Base-by-base conservation (phyloP, 1,139 yeast genomes). In the Saccharomyces hybrid region DNA sequence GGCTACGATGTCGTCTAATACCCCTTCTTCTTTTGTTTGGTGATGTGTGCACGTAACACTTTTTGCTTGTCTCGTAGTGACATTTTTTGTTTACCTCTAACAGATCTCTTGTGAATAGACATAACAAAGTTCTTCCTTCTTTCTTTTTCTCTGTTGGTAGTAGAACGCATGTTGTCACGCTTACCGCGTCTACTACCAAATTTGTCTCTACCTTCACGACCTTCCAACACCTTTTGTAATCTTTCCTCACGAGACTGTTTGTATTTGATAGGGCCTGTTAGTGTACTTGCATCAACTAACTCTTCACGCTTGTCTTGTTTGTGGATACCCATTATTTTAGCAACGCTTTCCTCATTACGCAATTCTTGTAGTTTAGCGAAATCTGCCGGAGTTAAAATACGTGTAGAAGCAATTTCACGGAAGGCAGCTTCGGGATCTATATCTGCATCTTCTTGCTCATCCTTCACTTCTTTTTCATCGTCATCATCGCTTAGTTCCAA, bases 111-210 rank as follows among this genome's bases (percentile, higher is more conserved):
- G 74, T 93, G 99, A 64, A 93, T 87, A 91, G 88, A 88, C 99
- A 93, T 93, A 69, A 95, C 93, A 70, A 90, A 93, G 74, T 93
- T 95, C 96, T 93, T 93, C 90, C 89, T 89, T 71, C 98, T 81
- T 23, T 91, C 95, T 82, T 93, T 93, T 72, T 95, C 97, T 73
- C 83, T 84, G 73, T 93, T 93, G 14, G 99, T 95, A 20, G 98
- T 91, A 47, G 96, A 88, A 50, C 62, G 65, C 67, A 85, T 96
- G 38, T 84, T 80, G 48, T 85, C 93, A 71, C 90, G 81, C 73
- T 83, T 83, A 64, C 96, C 96, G 74, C 83, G 86, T 69, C 84
- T 82, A 16, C 96, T 86, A 32, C 97, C 96, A 65, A 84, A 91
- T 70, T 85, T 85, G 55, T 87, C 96, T 69, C 97, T 82, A 57